A percentile compares a stretch with the other conserved stretches of the same genome.
phyloP scores from a whole-genome alignment of 129 eudicot species.

The Flaveria bidentis region DNA sequence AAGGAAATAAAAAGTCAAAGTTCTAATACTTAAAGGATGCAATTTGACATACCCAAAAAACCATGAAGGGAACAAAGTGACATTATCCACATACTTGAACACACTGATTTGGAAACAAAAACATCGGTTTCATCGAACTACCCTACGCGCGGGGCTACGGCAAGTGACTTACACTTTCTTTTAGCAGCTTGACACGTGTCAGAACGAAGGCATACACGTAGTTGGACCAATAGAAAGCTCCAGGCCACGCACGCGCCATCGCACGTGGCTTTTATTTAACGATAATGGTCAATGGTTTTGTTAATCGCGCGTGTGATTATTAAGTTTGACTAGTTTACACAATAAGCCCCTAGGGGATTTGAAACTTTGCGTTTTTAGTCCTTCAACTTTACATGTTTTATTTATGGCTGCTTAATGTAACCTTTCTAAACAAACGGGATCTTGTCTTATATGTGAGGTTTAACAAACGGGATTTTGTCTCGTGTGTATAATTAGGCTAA shows the following conservation, averaged over 20 bases:
- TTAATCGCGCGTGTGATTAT: conserved; percentile 15
- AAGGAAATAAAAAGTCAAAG: no score
- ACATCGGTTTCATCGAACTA: background rate
- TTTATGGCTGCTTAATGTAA: no score
- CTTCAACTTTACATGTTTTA: background rate
- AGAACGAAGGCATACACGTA: conserved; percentile 17
- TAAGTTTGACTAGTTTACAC: background rate
- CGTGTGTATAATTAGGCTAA: background rate
- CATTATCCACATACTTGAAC: background rate
- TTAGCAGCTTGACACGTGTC: conserved; percentile 22
- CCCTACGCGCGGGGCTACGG: conserved; percentile 20
- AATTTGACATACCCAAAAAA: background rate
- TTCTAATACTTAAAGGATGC: no score
- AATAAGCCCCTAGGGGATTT: background rate
- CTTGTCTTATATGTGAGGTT: background rate
- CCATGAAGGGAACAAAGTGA: conserved; percentile 15
- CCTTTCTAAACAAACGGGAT: no score
- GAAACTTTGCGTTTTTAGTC: background rate
- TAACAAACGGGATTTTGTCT: conserved; percentile 37
- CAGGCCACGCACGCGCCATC: conserved; percentile 24
- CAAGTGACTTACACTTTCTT: background rate
- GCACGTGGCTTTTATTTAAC: conserved; percentile 13
- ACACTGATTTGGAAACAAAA: conserved; percentile 6
- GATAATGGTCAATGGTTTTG: background rate
- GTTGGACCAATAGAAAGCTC: conserved; percentile 39